phyloP scores from a whole-genome alignment of 2,329 filamentous ascomycete genomes.

The Lecanoromycetidae sp. region DNA sequence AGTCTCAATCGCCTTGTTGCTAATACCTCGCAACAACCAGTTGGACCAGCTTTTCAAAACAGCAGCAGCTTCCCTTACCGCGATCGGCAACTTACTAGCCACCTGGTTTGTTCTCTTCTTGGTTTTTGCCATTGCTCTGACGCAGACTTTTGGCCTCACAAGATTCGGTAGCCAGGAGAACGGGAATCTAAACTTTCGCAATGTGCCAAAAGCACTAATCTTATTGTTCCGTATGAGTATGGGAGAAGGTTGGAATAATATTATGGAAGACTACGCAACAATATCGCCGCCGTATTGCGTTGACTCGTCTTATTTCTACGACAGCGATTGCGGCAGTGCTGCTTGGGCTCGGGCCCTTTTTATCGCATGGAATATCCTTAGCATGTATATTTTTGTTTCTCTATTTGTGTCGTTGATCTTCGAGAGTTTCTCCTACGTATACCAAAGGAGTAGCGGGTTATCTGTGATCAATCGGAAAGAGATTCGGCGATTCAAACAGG shows the following conservation, averaged over 20 bases:
- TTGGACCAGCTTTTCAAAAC: slow-evolving; percentile 98
- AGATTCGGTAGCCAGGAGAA: slow-evolving; percentile 64
- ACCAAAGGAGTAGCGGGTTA: slow-evolving; percentile 88
- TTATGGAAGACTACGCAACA: slow-evolving; percentile 90
- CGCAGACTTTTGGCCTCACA: slow-evolving; percentile 89
- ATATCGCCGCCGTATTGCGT: slow-evolving; percentile 75
- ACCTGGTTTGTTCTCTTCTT: slow-evolving; percentile 97
- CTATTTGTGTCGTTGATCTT: slow-evolving; percentile 97
- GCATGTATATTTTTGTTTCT: slow-evolving; percentile 99
- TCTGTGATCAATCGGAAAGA: slow-evolving; percentile 85
- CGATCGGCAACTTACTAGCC: slow-evolving; percentile 81
- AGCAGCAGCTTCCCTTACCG: slow-evolving; percentile 79
- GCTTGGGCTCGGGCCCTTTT: slow-evolving; percentile 83
- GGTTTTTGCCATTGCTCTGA: slow-evolving; percentile 91
- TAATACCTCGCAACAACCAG: slow-evolving; percentile 93
- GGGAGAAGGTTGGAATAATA: slow-evolving; percentile 89
- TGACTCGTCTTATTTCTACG: slow-evolving; percentile 56
- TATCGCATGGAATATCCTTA: slow-evolving; percentile 95
- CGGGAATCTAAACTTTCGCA: slow-evolving; percentile 81
- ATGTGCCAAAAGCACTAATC: slow-evolving; percentile 85
- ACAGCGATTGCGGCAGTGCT: slow-evolving; percentile 84
- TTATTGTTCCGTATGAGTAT: slow-evolving; percentile 85
- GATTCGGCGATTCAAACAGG: slow-evolving; percentile 92
- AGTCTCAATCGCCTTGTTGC: slow-evolving; percentile 73
- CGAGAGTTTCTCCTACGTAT: slow-evolving; percentile 98